These are phyloP conservation scores for Mycosarcoma maydis DNA, from an alignment of 1,284 basidiomycete genomes.

Conservation along the genomic window DNA sequence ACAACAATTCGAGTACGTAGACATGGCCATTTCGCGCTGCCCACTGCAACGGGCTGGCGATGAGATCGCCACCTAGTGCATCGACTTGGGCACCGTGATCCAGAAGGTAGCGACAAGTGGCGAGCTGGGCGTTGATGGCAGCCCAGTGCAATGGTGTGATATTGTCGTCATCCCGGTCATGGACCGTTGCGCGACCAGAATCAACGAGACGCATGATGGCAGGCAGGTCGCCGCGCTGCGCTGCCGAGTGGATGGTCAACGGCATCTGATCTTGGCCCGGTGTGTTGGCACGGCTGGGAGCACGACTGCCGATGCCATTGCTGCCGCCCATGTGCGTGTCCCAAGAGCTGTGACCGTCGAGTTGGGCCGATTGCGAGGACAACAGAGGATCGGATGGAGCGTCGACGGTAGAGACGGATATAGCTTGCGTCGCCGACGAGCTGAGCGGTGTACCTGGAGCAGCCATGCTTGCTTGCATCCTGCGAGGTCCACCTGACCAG, in stretches of 20 bases:
- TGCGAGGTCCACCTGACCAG: no score
- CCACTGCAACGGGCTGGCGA: conserved; percentile 98
- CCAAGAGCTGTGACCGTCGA: conserved; percentile 6
- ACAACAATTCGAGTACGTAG: conserved; percentile 89
- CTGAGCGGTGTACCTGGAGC: conserved; percentile 34
- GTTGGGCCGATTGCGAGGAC: conserved; percentile 6
- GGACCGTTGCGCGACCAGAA: conserved; percentile 77
- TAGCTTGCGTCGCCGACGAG: conserved; percentile 20
- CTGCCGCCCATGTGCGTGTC: conserved; percentile 12
- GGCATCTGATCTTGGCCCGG: conserved; percentile 40
- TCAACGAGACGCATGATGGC: conserved; percentile 77
- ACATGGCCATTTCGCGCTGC: conserved; percentile 93
- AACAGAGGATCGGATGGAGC: conserved; percentile 23
- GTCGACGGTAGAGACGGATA: conserved; percentile 9
- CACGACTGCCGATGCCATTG: conserved; percentile 17
- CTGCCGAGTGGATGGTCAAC: conserved; percentile 79
- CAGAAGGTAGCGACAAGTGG: conserved; percentile 70
- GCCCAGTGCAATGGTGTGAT: conserved; percentile 98
- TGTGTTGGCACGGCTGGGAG: conserved; percentile 25
- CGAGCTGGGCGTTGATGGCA: conserved; percentile 83
- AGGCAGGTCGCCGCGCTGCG: conserved; percentile 84
- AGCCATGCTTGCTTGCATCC: conserved; percentile 17
- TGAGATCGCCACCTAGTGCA: conserved; percentile 89
- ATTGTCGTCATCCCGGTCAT: conserved; percentile 85
- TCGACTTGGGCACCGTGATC: conserved; percentile 96